These are phyloP conservation scores for Macaranga tanarius DNA, from an alignment of 441 rosid species.

Conservation along the genomic window DNA sequence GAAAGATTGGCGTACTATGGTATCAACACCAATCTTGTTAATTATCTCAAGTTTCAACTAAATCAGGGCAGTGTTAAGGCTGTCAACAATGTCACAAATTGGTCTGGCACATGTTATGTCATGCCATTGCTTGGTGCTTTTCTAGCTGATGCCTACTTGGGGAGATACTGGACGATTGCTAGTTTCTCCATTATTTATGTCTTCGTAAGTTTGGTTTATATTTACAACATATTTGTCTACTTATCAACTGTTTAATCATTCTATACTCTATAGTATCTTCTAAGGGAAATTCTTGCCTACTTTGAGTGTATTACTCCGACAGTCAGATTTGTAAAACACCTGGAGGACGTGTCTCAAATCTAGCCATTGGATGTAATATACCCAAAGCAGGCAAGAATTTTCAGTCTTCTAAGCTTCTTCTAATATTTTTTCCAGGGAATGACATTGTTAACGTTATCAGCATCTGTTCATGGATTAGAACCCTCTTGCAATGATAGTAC, in stretches of 20 bases:
- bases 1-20: conserved; percentile 83
- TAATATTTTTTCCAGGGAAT: conserved; percentile 49
- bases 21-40: conserved; percentile 71
- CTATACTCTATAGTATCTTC: neutral
- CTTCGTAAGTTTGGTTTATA: conserved; percentile 31
- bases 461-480: conserved; percentile 58
- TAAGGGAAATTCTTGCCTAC: too few relatives aligned
- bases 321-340: too few relatives aligned
- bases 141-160: conserved; percentile 62
- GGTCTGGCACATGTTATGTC: conserved; percentile 65
- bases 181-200: conserved; percentile 61
- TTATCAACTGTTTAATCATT: neutral
- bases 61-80: conserved; percentile 53
- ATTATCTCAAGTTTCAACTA: conserved; percentile 55
- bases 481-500: conserved; percentile 45
- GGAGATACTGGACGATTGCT: conserved; percentile 83
- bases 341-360: too few relatives aligned
- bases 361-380: too few relatives aligned
- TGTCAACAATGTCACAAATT: conserved; percentile 55
- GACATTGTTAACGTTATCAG: conserved; percentile 66
- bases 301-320: too few relatives aligned
- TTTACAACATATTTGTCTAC: too few relatives aligned
- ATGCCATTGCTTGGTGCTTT: conserved; percentile 60
- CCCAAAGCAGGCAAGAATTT: too few relatives aligned
- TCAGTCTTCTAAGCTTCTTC: too few relatives aligned